A percentile compares a stretch with the other conserved stretches of the same genome.
These are phyloP conservation scores for Vanrija pseudolonga DNA, from an alignment of 1,284 basidiomycete species.

Conservation along the genomic window DNA sequence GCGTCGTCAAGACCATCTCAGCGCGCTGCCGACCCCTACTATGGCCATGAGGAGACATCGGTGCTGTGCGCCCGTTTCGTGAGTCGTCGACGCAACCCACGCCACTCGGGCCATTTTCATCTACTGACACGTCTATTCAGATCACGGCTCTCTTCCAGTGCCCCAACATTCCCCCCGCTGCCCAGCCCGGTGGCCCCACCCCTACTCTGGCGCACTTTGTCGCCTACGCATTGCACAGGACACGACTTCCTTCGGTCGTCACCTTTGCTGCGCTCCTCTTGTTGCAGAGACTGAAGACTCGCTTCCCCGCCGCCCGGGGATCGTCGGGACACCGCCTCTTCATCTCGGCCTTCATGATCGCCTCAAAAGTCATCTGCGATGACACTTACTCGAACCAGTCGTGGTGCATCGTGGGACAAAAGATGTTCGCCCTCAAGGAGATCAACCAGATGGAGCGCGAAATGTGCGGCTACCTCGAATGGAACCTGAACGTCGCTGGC, in stretches of 20 bases:
- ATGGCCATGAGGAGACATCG: slow-evolving; percentile 68
- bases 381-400: slow-evolving; percentile 96
- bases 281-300: slow-evolving; percentile 78
- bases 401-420: slow-evolving; percentile 89
- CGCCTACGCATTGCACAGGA: slow-evolving; percentile 84
- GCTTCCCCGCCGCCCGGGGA: slow-evolving; percentile 85
- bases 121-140: slow-evolving; percentile 12
- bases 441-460: slow-evolving; percentile 96
- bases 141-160: slow-evolving; percentile 54
- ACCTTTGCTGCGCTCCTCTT: slow-evolving; percentile 82
- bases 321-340: slow-evolving; percentile 88
- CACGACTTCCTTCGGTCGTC: slow-evolving; percentile 73
- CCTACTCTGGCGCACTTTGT: slow-evolving; percentile 73
- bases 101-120: not conserved
- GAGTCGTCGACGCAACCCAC: slow-evolving; percentile 48
- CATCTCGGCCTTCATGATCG: slow-evolving; percentile 89
- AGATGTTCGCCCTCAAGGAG: slow-evolving; percentile 82
- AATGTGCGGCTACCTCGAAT: slow-evolving; percentile 88
- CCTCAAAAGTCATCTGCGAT: slow-evolving; percentile 68
- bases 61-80: slow-evolving; percentile 71
- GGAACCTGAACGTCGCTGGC: slow-evolving; percentile 61
- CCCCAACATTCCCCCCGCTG: slow-evolving; percentile 45
- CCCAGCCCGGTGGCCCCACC: slow-evolving; percentile 42
- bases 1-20: slow-evolving; percentile 32
- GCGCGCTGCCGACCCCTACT: slow-evolving; percentile 60